Base-by-base conservation (phyloP, 2,329 filamentous ascomycete species). In the Pseudomassariella vexata region DNA sequence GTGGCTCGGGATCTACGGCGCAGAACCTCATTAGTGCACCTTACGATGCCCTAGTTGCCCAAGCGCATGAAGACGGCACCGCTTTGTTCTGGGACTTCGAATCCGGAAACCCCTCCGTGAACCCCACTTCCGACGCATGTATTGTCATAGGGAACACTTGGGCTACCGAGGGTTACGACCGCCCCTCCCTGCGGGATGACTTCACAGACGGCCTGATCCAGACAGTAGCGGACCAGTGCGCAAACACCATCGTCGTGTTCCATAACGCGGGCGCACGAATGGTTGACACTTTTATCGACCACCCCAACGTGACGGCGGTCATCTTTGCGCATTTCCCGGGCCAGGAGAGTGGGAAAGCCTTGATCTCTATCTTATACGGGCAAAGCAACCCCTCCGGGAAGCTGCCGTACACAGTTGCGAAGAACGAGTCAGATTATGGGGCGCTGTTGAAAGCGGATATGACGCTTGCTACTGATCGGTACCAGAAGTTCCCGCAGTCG, bases 81-180 rank as follows among this genome's bases (percentile, higher is more conserved):
- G 49, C 51, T 1, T 43, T 72, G 1, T 59, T 57, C 40, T 69
- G 60, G 53, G 67, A 72, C 44, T 61, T 66, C 35, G 45, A 49
- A 5, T 57, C 53, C 1, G 44, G 39, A 2, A 45, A 55, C 6
- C 62, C 65, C 0, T 26, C 49, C 2, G 57, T 67, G 4, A 50
- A 60, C 25, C 42, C 48, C 11, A 52, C 21, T 5, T 51, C 60
- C 6, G 63, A 83, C 48, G 57, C 82, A 11, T 84, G 80, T 31
- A 47, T 71, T 3, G 65, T 70, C 0, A 62, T 72, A 40, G 62
- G 70, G 43, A 73, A 72, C 47, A 60, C 52, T 22, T 76, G 80
- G 54, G 68, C 74, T 3, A 74, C 77, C 0, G 81, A 85, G 53
- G 79, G 79, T 1, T 76, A 64, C 43, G 59, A 76, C 36, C 59